phyloP scores from a whole-genome alignment of 768 basidiomycete genomes.

The Lactifluus subvellereus region DNA sequence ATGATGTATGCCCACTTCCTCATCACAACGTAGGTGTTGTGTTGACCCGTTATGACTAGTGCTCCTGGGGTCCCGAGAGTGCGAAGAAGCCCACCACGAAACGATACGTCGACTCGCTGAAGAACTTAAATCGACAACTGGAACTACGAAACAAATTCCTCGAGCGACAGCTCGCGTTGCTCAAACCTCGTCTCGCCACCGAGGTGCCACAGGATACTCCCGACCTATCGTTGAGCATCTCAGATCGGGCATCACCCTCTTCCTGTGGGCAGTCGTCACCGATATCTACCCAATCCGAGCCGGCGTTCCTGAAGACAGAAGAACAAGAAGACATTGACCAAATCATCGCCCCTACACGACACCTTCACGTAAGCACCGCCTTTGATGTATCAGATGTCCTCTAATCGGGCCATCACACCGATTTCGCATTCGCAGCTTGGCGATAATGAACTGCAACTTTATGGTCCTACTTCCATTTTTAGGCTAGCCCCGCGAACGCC shows the following conservation, averaged over 20 bases:
- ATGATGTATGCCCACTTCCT: slow-evolving; percentile 21
- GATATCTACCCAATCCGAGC: slow-evolving; percentile 13
- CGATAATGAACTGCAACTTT: slow-evolving; percentile 29
- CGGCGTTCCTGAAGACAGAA: slow-evolving; percentile 13
- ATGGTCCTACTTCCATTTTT: slow-evolving; percentile 31
- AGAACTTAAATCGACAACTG: slow-evolving; percentile 28
- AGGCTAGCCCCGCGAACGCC: slow-evolving; percentile 27
- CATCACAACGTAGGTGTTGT: not conserved
- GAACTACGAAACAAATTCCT: slow-evolving; percentile 29
- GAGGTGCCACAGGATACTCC: slow-evolving; percentile 12
- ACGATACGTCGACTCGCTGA: slow-evolving; percentile 32
- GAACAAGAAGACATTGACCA: slow-evolving; percentile 20
- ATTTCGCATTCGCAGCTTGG: slow-evolving; percentile 22
- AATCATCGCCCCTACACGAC: slow-evolving; percentile 12
- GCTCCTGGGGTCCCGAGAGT: slow-evolving; percentile 33
- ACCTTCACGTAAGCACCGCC: slow-evolving; percentile 19
- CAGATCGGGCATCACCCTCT: slow-evolving; percentile 11
- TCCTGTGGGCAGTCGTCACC: slow-evolving; percentile 17
- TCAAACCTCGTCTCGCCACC: slow-evolving; percentile 15
- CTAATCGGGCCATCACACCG: not conserved
- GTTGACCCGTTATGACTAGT: slow-evolving; percentile 24
- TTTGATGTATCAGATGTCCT: slow-evolving; percentile 21
- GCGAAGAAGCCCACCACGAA: slow-evolving; percentile 33
- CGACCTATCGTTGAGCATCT: slow-evolving; percentile 13
- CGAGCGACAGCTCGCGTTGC: slow-evolving; percentile 23